Percentiles rank a stretch among this genome's conserved stretches.
phyloP scores from a whole-genome alignment of 208 protist species.

The Leishmania amazonensis region DNA sequence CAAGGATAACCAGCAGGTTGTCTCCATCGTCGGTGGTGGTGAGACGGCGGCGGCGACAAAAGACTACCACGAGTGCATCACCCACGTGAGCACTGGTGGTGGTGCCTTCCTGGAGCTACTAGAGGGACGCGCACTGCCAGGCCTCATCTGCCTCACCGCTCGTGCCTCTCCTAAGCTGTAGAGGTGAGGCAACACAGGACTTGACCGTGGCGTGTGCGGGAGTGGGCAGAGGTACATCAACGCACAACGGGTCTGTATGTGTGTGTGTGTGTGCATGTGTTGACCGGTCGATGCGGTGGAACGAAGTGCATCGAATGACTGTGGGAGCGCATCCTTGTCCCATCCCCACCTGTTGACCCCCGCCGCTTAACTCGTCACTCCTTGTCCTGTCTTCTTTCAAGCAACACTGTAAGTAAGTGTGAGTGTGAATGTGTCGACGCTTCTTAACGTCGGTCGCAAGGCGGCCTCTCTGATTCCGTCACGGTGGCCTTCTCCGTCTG shows the following conservation, averaged over 20 bases:
- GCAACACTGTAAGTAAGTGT: no score
- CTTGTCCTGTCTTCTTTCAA: neutral
- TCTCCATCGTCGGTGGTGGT: constrained; percentile 97
- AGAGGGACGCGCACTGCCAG: constrained; percentile 97
- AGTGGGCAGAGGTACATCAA: neutral
- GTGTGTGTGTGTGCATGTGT: neutral
- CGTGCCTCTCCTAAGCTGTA: constrained; percentile 78
- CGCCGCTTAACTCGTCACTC: neutral
- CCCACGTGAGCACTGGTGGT: constrained; percentile 99
- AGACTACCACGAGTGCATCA: constrained; percentile 88
- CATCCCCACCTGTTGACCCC: neutral
- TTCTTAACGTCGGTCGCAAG: neutral
- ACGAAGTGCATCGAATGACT: neutral
- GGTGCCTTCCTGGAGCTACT: constrained; percentile 99
- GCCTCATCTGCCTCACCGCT: constrained; percentile 91
- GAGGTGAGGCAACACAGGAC: neutral
- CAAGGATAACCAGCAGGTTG: constrained; percentile 63
- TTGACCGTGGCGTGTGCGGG: no score
- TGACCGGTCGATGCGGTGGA: neutral
- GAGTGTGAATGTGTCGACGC: neutral
- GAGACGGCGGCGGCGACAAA: constrained; percentile 97
- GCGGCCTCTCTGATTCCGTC: neutral
- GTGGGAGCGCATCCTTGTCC: neutral
- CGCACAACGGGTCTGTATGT: neutral
- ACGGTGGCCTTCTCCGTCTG: neutral